phyloP scores from a whole-genome alignment of 2,329 filamentous ascomycete species.

The Trichoderma sp. region DNA sequence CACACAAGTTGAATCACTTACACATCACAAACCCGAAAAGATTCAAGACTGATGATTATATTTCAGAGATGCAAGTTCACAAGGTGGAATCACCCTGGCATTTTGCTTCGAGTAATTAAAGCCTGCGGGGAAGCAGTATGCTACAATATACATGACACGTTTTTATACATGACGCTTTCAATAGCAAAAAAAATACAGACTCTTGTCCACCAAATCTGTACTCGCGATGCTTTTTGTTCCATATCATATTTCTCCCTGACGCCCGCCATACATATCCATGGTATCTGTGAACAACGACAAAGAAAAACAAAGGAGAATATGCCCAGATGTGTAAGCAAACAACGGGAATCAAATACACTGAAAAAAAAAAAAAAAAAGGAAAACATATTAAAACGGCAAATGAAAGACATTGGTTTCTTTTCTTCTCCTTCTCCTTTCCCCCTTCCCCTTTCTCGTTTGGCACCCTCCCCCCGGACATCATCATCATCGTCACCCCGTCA shows the following conservation, averaged over 20 bases:
- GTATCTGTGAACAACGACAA: constrained; percentile 21
- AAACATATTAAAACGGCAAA: background rate
- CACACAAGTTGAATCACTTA: background rate
- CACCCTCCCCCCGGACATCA: background rate
- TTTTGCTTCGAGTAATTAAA: background rate
- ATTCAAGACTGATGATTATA: background rate
- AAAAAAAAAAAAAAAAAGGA: background rate
- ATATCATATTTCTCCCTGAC: constrained; percentile 13
- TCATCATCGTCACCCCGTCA: background rate
- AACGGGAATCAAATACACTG: background rate
- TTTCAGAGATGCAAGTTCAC: background rate
- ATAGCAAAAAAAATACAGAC: background rate
- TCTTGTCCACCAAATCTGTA: background rate
- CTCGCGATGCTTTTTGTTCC: constrained; percentile 1
- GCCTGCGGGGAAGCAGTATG: background rate
- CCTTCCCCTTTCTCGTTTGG: background rate
- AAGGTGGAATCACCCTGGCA: background rate
- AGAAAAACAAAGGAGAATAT: constrained; percentile 3
- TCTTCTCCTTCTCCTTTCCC: background rate
- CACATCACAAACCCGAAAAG: background rate
- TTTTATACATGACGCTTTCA: constrained; percentile 7
- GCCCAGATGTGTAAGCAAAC: background rate
- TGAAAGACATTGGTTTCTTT: background rate
- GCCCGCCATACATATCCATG: constrained; percentile 18
- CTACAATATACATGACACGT: background rate